Conservation (phyloP, 306 rosid species). For the Dalbergia oliveri region DNA sequence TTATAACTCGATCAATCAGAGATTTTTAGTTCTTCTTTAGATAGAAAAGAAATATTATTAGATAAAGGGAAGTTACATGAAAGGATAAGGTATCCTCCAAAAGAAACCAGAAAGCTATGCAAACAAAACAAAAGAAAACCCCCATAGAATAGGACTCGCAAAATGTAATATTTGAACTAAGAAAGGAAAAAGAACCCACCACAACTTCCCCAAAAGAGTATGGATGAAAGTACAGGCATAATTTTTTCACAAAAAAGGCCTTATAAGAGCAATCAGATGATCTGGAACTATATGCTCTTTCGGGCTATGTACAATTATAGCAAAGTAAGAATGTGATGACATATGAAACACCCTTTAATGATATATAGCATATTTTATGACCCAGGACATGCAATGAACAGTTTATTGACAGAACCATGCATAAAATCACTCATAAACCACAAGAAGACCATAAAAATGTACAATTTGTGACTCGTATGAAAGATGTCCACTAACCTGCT, state of each 20-base stretch:
- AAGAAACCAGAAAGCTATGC: no score
- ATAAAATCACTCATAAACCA: slow-evolving; percentile 14
- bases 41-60: no score
- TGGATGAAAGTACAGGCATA: not conserved
- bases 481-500: slow-evolving; percentile 60
- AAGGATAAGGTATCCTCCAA: no score
- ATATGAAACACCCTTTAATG: not conserved
- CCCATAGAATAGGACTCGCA: no score
- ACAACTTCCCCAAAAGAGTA: not conserved
- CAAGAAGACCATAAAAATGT: slow-evolving; percentile 18
- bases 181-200: no score
- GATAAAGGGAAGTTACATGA: no score
- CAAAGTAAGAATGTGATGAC: slow-evolving; percentile 16
- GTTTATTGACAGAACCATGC: not conserved
- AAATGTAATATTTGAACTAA: no score
- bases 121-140: no score
- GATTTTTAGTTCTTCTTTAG: not conserved
- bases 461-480: slow-evolving; percentile 10
- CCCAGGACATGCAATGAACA: not conserved
- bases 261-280: not conserved
- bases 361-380: not conserved
- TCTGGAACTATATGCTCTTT: not conserved
- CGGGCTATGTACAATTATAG: not conserved
- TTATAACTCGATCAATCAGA: slow-evolving; percentile 9
- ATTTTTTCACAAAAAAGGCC: not conserved